Conservation (phyloP, 1,139 yeast genomes). For the Blastobotrys indianensis region DNA sequence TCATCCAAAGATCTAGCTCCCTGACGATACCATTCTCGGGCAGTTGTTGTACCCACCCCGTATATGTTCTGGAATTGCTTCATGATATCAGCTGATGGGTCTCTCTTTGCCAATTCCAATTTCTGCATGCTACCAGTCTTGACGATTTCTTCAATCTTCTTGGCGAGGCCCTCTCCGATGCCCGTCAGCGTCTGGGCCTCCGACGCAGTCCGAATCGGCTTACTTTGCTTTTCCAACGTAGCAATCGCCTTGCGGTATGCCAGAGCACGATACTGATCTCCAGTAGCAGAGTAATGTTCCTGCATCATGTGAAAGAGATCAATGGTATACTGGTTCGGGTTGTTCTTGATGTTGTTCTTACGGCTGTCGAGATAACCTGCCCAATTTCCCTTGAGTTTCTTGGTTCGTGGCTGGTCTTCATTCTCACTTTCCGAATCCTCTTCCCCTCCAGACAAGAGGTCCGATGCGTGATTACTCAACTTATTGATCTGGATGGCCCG, state of each 20-base stretch:
- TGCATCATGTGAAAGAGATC: constrained; percentile 36
- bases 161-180: constrained; percentile 42
- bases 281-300: constrained; percentile 36
- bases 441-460: background rate
- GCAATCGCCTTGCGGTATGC: constrained; percentile 44
- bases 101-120: constrained; percentile 28
- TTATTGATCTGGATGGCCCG: too few species aligned
- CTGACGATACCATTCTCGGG: constrained; percentile 39
- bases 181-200: constrained; percentile 41
- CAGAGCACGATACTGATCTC: constrained; percentile 39
- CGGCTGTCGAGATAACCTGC: constrained; percentile 5
- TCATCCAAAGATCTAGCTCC: constrained; percentile 40
- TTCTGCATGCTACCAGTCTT: constrained; percentile 38
- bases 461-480: background rate
- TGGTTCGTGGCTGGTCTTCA: background rate
- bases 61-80: constrained; percentile 41
- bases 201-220: constrained; percentile 34
- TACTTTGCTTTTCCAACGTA: constrained; percentile 30
- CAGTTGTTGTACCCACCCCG: constrained; percentile 46
- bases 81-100: constrained; percentile 28
- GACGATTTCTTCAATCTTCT: constrained; percentile 43
- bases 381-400: constrained; percentile 8
- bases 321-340: constrained; percentile 36
- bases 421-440: constrained; percentile 1
- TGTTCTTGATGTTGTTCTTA: background rate